Conservation (phyloP, 1,139 yeast genomes). For the Yamadazyma diddensiae region DNA sequence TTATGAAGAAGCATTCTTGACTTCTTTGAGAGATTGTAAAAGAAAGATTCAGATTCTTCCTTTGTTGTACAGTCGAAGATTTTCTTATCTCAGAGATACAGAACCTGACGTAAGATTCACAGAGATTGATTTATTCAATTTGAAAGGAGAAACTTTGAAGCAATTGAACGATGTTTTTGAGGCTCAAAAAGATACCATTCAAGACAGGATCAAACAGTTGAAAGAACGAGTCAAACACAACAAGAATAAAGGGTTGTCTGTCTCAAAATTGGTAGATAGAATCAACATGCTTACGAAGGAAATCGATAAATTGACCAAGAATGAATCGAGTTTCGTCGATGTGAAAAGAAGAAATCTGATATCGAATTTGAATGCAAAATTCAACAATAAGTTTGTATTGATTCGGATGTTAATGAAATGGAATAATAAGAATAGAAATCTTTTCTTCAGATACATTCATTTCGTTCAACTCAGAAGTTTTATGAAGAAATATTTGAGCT, state of each 20-base stretch:
- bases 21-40: conserved; percentile 23
- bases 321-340: conserved; percentile 6
- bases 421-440: conserved; percentile 39
- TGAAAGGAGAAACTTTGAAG: conserved; percentile 12
- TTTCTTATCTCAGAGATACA: conserved; percentile 41
- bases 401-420: conserved; percentile 44
- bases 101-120: conserved; percentile 16
- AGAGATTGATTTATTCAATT: conserved; percentile 13
- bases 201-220: conserved; percentile 28
- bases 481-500: conserved; percentile 32
- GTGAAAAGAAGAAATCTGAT: conserved; percentile 13
- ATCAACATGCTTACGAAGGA: conserved; percentile 24
- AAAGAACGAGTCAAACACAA: conserved; percentile 18
- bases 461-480: conserved; percentile 32
- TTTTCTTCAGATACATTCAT: conserved; percentile 36
- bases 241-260: conserved; percentile 11
- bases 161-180: conserved; percentile 22
- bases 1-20: conserved; percentile 37
- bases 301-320: conserved; percentile 14
- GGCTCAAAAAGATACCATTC: conserved; percentile 27
- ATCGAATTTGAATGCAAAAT: conserved; percentile 22
- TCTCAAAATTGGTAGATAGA: conserved; percentile 18
- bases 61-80: conserved; percentile 34
- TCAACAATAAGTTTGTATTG: conserved; percentile 40
- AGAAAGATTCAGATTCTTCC: conserved; percentile 29